These are phyloP conservation scores for Chrysoporthe cubensis DNA, from an alignment of 2,329 filamentous ascomycete species.

Conservation along the genomic window DNA sequence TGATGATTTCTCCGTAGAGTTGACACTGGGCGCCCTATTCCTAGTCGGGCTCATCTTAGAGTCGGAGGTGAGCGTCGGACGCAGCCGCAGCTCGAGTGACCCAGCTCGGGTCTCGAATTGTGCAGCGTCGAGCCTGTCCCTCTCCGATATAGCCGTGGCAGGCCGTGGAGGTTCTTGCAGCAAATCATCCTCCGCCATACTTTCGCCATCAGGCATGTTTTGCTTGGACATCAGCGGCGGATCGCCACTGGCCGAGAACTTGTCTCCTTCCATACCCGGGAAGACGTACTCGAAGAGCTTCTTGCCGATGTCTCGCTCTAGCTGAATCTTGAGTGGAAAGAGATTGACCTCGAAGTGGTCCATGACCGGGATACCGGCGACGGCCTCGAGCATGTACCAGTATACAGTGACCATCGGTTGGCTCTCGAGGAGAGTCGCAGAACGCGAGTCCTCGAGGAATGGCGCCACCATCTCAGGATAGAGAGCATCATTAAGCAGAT, in stretches of 20 bases:
- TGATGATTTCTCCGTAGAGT: slow-evolving; percentile 52
- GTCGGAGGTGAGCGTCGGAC: slow-evolving; percentile 75
- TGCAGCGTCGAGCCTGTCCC: slow-evolving; percentile 45
- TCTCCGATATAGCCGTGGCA: slow-evolving; percentile 46
- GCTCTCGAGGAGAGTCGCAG: slow-evolving; percentile 58
- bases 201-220: slow-evolving; percentile 50
- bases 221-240: slow-evolving; percentile 63
- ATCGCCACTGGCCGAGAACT: slow-evolving; percentile 45
- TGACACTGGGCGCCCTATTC: slow-evolving; percentile 54
- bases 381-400: slow-evolving; percentile 98
- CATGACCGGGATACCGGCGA: slow-evolving; percentile 95
- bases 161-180: slow-evolving; percentile 30
- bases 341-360: slow-evolving; percentile 95
- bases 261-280: slow-evolving; percentile 73
- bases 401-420: slow-evolving; percentile 90
- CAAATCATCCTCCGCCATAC: slow-evolving; percentile 49
- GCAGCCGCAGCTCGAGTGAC: slow-evolving; percentile 79
- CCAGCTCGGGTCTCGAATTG: slow-evolving; percentile 67
- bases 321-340: slow-evolving; percentile 89
- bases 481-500: slow-evolving; percentile 84
- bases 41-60: slow-evolving; percentile 40
- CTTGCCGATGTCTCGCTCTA: slow-evolving; percentile 91
- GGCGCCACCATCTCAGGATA: slow-evolving; percentile 97
- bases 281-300: slow-evolving; percentile 97
- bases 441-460: slow-evolving; percentile 69